These are phyloP conservation scores for Paraleonurus japonicus DNA, from an alignment of 257 asterid genomes.

Conservation along the genomic window DNA sequence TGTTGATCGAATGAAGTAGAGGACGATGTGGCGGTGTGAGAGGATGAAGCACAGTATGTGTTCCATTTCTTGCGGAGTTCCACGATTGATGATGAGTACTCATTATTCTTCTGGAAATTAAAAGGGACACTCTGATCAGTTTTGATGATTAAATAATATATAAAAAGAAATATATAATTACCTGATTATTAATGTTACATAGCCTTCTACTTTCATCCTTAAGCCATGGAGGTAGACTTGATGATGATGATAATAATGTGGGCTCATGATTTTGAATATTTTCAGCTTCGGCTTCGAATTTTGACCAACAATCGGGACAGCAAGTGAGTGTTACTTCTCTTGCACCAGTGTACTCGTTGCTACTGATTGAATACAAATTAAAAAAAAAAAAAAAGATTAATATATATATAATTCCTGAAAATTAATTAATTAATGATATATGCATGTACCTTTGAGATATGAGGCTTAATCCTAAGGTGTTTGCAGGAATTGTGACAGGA, in stretches of 20 bases:
- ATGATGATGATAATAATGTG: conserved; percentile 20
- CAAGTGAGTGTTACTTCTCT: conserved; percentile 34
- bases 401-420: too few relatives aligned
- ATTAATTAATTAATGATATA: too few relatives aligned
- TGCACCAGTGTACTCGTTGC: conserved; percentile 28
- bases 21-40: conserved; percentile 54
- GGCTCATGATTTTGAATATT: conserved; percentile 29
- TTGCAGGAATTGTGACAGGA: conserved; percentile 64
- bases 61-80: conserved; percentile 56
- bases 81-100: conserved; percentile 15
- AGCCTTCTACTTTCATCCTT: conserved; percentile 45
- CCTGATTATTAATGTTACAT: conserved; percentile 41
- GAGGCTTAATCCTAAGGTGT: conserved; percentile 51
- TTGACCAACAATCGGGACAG: conserved; percentile 41
- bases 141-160: background rate
- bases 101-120: conserved; percentile 34
- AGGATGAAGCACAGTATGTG: conserved; percentile 37
- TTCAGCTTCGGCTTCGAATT: conserved; percentile 39
- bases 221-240: conserved; percentile 76
- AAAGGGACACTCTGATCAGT: background rate
- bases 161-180: too few relatives aligned
- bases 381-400: background rate
- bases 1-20: conserved; percentile 41
- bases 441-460: conserved; percentile 44
- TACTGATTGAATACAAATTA: background rate